Percentiles rank a stretch among this genome's conserved stretches.
Evolutionary conservation across 148 eudicot genomes (phyloP).

Genomic region (Polygonum maritimum): DNA sequence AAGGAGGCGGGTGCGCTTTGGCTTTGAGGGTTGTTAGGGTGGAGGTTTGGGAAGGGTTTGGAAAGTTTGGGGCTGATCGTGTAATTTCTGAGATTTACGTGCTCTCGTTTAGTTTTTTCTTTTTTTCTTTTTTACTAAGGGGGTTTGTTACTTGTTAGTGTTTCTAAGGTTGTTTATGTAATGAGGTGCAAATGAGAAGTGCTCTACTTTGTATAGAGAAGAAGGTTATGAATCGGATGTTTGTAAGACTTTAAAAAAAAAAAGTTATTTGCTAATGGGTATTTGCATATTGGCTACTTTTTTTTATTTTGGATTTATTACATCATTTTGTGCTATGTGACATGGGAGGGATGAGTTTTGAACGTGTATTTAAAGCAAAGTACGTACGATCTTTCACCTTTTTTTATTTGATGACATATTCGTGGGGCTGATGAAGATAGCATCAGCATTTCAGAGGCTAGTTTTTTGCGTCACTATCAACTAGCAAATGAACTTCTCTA

Average conservation of each 20-base stretch:
- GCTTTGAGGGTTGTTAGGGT: slow-evolving; percentile 14
- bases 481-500: neutral
- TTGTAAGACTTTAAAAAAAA: neutral
- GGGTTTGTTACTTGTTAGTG: neutral
- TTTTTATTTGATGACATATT: neutral
- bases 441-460: neutral
- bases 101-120: neutral
- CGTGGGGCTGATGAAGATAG: neutral
- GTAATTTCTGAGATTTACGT: neutral
- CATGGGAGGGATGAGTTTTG: neutral
- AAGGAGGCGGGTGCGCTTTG: slow-evolving; percentile 43
- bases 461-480: neutral
- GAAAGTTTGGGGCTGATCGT: neutral
- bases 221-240: neutral
- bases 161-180: too few relatives aligned
- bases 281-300: neutral
- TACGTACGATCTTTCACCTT: neutral
- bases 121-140: neutral
- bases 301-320: too few relatives aligned
- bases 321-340: too few relatives aligned
- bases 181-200: neutral
- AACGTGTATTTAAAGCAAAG: neutral
- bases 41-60: too few relatives aligned
- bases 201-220: slow-evolving; percentile 2
- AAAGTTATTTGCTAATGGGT: neutral